Evolutionary conservation across 352 stramenopile genomes (phyloP), one percentile per base, ranked within the genome.

Genomic region (Phytopythium montanum): DNA sequence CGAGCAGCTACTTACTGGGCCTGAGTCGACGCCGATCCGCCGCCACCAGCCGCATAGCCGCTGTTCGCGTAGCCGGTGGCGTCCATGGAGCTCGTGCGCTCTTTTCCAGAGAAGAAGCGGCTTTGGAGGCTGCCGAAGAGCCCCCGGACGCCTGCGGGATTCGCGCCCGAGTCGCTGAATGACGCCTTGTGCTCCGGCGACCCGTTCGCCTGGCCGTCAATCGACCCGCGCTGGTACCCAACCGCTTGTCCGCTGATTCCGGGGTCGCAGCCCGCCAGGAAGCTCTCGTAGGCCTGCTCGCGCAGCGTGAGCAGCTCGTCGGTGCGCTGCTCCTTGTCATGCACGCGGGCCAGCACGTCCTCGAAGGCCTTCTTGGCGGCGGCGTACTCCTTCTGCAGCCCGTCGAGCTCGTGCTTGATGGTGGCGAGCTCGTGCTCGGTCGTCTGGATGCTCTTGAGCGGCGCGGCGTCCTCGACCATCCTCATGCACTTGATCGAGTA

Each of bases 401-500:
- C 65, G 21, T 90, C 82, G 23, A 95, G 67, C 46, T 93, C 83
- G 33, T 88, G 73, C 46, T 94, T 94, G 57, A 92, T 91, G 0
- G 64, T 66, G 45, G 87, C 72, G 8, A 95, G 76, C 52, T 92
- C 80, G 28, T 78, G 75, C 65, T 95, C 87, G 26, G 72, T 86
- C 52, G 81, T 65, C 56, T 92, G 79, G 61, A 95, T 94, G 33
- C 61, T 74, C 29, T 76, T 60, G 19, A 95, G 67, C n/a, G 73
- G 70, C 1, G 63, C 54, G 2, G 76, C 73, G 45, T 76, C 69
- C 54, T 73, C 69, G 56, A 90, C 76, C 56, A 94, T 89, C 69
- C 90, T 89, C 52, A 94, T 66, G 59, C 73, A 84, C 67, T 93
- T 91, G 67, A 95, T 88, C 60, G 85, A 91, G 76, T 95, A 95